Conservation (phyloP, 139 green algal genomes). For the Limnomonas spitsbergensis region DNA sequence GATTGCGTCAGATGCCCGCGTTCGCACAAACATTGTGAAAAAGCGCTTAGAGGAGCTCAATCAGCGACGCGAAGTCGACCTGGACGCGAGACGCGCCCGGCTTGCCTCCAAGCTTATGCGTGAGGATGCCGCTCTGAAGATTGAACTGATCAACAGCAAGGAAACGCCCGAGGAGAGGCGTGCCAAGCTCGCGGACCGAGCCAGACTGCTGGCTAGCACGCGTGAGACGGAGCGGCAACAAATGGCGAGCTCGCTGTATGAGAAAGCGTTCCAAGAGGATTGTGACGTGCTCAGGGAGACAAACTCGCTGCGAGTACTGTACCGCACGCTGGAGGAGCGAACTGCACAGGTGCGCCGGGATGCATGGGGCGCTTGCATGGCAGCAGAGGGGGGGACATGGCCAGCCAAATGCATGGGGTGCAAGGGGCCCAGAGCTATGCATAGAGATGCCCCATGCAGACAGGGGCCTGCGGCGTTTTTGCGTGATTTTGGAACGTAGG, state of each 20-base stretch:
- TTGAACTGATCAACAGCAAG: conserved; percentile 55
- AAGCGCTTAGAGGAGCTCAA: conserved; percentile 41
- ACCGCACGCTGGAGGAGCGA: conserved; percentile 51
- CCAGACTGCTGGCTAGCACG: conserved; percentile 32
- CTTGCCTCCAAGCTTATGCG: conserved; percentile 59
- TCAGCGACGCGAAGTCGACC: conserved; percentile 19
- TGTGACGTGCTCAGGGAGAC: conserved; percentile 52
- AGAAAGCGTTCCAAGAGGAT: conserved; percentile 57
- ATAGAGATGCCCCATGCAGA: background rate
- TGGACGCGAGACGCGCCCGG: conserved; percentile 37
- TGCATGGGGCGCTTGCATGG: too few species aligned
- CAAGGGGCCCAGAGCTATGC: background rate
- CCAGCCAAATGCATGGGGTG: background rate
- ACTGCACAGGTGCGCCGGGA: conserved; percentile 41
- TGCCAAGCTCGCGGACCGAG: conserved; percentile 43
- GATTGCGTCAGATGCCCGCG: conserved; percentile 27
- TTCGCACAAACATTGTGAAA: conserved; percentile 10
- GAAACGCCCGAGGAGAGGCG: conserved; percentile 56
- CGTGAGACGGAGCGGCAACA: conserved; percentile 50
- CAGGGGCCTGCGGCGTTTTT: too few species aligned
- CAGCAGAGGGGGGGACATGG: background rate
- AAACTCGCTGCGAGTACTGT: conserved; percentile 47
- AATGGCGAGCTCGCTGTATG: conserved; percentile 32
- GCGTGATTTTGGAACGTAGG: too few species aligned
- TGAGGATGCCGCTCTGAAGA: conserved; percentile 82